Base-by-base conservation (phyloP, 192 early-diverging fungal genomes). In the Backusella morwellensis region DNA sequence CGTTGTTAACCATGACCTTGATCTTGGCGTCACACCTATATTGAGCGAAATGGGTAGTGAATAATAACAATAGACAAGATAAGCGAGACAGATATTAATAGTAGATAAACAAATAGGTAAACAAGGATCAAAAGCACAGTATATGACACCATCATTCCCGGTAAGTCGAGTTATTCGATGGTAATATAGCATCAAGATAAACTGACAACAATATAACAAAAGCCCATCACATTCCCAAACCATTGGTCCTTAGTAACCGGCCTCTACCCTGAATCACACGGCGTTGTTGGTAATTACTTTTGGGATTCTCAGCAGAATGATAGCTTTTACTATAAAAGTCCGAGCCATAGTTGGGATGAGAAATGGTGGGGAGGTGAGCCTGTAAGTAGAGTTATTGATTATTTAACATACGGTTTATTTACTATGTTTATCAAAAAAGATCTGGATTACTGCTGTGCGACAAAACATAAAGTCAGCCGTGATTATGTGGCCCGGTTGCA, bases 301-400 rank as follows among this genome's bases (percentile, higher is more conserved):
- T 93, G 87, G 74, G 96, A 96, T 78, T 85, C 93, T 0, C 63
- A 42, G 9, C 71, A 91, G 6, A 93, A 96, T 44, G 88, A 90
- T 63, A 90, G 89, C 12, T 97, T 98, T 80, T 87, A 88, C 44
- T 98, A 97, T 85, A 90, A 88, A 50, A 88, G 93, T 75, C 79
- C 89, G 2, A 80, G 72, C 23, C 81, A 85, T 23, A 93, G 90
- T 70, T 80, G 82, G 70, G 84, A 95, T 41, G 74, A 85, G 6
- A 85, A 89, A 73, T 98, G 96, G 96, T 98, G 96, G 95, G 91
- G 90, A 40, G 96, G 95, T 5, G 93, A 96, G 83, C 95, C 95
- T 23, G 91, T 93, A 83, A 83, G 87, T 81, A 4, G 7, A 38
- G 38, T 21, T 56, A 40, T 14, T 59, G 35, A 44, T 3, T 40